Percentiles rank a stretch among this genome's conserved stretches.
phyloP scores from a whole-genome alignment of 805 yeast species.

The Zygosaccharomyces gambellarensis region DNA sequence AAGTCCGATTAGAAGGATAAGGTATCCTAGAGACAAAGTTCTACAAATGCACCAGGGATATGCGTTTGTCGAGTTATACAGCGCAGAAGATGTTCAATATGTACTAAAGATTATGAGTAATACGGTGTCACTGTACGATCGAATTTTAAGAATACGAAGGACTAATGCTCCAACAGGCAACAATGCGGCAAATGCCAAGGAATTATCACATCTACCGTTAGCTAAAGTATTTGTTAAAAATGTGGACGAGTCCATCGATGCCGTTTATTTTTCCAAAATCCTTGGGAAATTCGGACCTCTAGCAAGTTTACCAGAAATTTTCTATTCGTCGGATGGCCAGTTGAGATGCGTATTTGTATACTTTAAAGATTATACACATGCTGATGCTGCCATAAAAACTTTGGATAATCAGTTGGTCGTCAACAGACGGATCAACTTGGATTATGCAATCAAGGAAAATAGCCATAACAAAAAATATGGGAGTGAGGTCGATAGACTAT shows the following conservation, averaged over 20 bases:
- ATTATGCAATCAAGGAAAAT: conserved; percentile 66
- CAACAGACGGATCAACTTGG: conserved; percentile 56
- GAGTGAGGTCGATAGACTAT: conserved; percentile 65
- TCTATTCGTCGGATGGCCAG: conserved; percentile 39
- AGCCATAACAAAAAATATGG: conserved; percentile 60
- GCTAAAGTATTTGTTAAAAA: conserved; percentile 69
- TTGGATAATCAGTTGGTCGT: conserved; percentile 66
- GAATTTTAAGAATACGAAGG: conserved; percentile 53
- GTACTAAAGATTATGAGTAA: conserved; percentile 58
- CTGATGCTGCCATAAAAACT: conserved; percentile 66
- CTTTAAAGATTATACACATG: conserved; percentile 56
- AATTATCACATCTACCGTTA: conserved; percentile 42
- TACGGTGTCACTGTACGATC: conserved; percentile 48
- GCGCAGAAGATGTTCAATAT: conserved; percentile 62
- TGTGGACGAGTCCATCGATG: conserved; percentile 63
- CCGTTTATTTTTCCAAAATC: conserved; percentile 44
- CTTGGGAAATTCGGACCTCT: conserved; percentile 65
- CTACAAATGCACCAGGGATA: conserved; percentile 72
- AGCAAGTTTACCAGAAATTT: conserved; percentile 44
- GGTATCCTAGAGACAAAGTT: conserved; percentile 76
- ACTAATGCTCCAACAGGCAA: conserved; percentile 35
- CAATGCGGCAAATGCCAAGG: conserved; percentile 10
- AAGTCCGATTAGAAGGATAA: conserved; percentile 66
- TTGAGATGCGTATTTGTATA: conserved; percentile 62
- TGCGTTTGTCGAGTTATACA: conserved; percentile 75